Conservation (phyloP, 495 filamentous ascomycete species). For the Penicillium simplicissimum region DNA sequence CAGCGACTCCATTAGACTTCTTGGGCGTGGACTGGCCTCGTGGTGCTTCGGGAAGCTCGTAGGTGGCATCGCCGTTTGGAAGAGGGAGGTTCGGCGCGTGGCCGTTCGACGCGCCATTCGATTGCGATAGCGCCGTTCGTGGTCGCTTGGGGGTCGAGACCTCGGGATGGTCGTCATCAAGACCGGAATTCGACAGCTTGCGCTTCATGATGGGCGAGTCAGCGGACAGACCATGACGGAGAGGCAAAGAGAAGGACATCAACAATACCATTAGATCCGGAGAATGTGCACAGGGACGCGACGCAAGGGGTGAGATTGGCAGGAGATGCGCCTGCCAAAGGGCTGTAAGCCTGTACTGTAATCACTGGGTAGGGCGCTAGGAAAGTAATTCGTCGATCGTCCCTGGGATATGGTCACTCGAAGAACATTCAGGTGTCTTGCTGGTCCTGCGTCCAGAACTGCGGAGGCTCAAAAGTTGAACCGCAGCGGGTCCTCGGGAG, state of each 20-base stretch:
- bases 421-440: background rate
- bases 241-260: conserved; percentile 24
- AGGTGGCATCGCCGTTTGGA: conserved; percentile 24
- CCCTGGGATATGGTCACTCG: conserved; percentile 13
- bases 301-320: conserved; percentile 29
- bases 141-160: conserved; percentile 47
- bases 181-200: conserved; percentile 45
- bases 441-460: background rate
- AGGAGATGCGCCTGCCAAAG: conserved; percentile 11
- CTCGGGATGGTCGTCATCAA: conserved; percentile 37
- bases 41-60: conserved; percentile 34
- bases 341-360: background rate
- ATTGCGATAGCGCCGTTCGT: conserved; percentile 25
- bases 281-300: conserved; percentile 33
- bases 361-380: background rate
- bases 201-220: conserved; percentile 44
- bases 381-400: conserved; percentile 2
- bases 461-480: conserved; percentile 5
- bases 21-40: conserved; percentile 39
- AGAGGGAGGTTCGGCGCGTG: conserved; percentile 21
- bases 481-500: conserved; percentile 14
- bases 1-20: conserved; percentile 35
- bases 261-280: conserved; percentile 45
- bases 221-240: conserved; percentile 15
- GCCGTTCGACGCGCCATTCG: conserved; percentile 35